A percentile compares a stretch with the other conserved stretches of the same genome.
Conservation (phyloP, 2,329 filamentous ascomycete species). For the Grosmannia penicillata region DNA sequence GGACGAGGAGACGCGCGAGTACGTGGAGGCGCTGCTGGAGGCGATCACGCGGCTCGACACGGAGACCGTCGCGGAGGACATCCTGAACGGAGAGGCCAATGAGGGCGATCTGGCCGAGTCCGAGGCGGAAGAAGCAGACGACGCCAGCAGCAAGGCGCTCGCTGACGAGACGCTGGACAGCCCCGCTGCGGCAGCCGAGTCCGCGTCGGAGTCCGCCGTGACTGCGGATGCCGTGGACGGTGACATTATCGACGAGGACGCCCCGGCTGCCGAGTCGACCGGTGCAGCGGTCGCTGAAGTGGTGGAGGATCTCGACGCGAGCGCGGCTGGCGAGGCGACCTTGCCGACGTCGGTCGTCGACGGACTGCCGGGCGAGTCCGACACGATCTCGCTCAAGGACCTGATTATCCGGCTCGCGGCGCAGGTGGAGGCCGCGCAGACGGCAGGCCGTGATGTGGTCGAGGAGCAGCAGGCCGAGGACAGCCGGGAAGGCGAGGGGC, state of each 20-base stretch:
- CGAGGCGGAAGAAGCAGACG: not conserved
- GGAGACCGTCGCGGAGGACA: slow-evolving; percentile 9
- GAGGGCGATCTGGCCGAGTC: slow-evolving; percentile 3
- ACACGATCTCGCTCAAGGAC: slow-evolving; percentile 23
- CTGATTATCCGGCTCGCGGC: slow-evolving; percentile 37
- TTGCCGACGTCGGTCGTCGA: not conserved
- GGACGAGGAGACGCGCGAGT: slow-evolving; percentile 28
- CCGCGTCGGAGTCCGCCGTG: not conserved
- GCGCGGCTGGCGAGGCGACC: not conserved
- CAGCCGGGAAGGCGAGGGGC: slow-evolving; percentile 12
- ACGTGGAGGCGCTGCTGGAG: slow-evolving; percentile 34
- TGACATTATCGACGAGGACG: too few species aligned
- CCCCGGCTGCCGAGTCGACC: too few species aligned
- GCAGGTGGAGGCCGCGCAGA: slow-evolving; percentile 22
- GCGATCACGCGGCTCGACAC: slow-evolving; percentile 23
- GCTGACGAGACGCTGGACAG: not conserved
- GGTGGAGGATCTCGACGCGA: not conserved
- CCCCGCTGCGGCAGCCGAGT: not conserved
- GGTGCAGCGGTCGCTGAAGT: too few species aligned
- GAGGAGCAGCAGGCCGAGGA: not conserved
- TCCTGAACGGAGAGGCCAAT: slow-evolving; percentile 3
- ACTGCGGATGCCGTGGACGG: too few species aligned
- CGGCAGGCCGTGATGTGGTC: not conserved
- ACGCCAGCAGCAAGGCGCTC: not conserved
- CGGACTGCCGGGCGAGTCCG: not conserved